A percentile compares a stretch with the other conserved stretches of the same genome.
These are phyloP conservation scores for Stephanodiscus triporus DNA, from an alignment of 108 stramenopile genomes.

Conservation along the genomic window DNA sequence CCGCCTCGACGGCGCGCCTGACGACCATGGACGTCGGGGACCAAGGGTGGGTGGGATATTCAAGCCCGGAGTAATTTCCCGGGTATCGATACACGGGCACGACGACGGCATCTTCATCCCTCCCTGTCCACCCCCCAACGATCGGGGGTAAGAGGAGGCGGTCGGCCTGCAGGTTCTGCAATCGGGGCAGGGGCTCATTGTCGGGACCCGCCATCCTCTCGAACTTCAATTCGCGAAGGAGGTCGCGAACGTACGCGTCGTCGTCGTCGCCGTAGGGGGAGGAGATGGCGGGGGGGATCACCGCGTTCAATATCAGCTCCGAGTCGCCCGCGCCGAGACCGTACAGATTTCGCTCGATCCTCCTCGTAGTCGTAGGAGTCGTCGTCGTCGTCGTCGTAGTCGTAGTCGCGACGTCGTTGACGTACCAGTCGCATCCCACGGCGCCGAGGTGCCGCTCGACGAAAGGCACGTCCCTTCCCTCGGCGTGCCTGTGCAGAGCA, in stretches of 20 bases:
- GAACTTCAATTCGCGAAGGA: slow-evolving; percentile 67
- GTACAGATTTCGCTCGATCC: slow-evolving; percentile 33
- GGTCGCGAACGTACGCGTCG: slow-evolving; percentile 28
- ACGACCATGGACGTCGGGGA: slow-evolving; percentile 54
- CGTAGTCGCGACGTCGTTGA: neutral
- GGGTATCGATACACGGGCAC: slow-evolving; percentile 78
- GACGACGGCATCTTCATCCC: slow-evolving; percentile 3
- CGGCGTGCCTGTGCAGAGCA: slow-evolving; percentile 61
- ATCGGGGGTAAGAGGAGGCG: slow-evolving; percentile 18
- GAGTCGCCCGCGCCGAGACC: slow-evolving; percentile 79
- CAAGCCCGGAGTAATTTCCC: slow-evolving; percentile 74
- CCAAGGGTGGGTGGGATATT: slow-evolving; percentile 77
- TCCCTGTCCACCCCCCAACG: neutral
- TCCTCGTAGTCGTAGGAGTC: no score
- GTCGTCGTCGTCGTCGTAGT: no score
- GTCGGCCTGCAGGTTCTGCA: slow-evolving; percentile 82
- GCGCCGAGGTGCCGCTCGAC: slow-evolving; percentile 22
- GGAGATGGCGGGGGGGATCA: no score
- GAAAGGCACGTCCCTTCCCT: slow-evolving; percentile 41
- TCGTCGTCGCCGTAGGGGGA: no score
- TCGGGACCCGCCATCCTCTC: slow-evolving; percentile 70
- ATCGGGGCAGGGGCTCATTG: slow-evolving; percentile 62
- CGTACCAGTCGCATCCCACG: slow-evolving; percentile 18
- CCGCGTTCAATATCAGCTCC: slow-evolving; percentile 70
- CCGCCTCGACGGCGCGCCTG: slow-evolving; percentile 66